phyloP scores from a whole-genome alignment of 371 early-diverging fungal species.

The Apophysomyces elegans region DNA sequence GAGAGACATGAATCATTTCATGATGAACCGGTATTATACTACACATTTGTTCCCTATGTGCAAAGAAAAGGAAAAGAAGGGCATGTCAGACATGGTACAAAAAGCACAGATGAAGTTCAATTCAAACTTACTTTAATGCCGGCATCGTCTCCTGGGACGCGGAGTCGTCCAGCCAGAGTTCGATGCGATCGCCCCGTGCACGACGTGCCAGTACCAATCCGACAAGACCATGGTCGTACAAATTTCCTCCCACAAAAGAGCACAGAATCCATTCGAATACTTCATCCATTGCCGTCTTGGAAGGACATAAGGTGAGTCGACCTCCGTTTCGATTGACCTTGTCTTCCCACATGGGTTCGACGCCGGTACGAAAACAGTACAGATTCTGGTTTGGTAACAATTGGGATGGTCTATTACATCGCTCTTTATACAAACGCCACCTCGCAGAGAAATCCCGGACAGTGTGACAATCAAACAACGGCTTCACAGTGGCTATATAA shows the following conservation, averaged over 20 bases:
- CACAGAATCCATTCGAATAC: constrained; percentile 57
- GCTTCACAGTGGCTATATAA: constrained; percentile 52
- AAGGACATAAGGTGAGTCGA: constrained; percentile 46
- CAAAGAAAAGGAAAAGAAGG: not conserved
- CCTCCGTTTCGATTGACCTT: constrained; percentile 57
- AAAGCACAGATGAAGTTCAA: constrained; percentile 11
- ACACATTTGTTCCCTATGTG: constrained; percentile 31
- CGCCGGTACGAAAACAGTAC: constrained; percentile 58
- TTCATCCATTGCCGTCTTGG: constrained; percentile 41
- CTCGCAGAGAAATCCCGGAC: constrained; percentile 59
- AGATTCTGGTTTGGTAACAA: constrained; percentile 55
- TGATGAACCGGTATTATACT: constrained; percentile 29
- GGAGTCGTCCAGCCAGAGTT: constrained; percentile 54
- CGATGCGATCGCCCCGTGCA: constrained; percentile 60
- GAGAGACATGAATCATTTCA: constrained; percentile 39
- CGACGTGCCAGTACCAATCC: constrained; percentile 51
- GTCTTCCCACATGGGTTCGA: constrained; percentile 69
- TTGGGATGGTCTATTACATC: constrained; percentile 36
- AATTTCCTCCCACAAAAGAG: constrained; percentile 56
- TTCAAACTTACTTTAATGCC: constrained; percentile 34
- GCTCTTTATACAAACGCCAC: constrained; percentile 55
- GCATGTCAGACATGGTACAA: constrained; percentile 26
- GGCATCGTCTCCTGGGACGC: constrained; percentile 23
- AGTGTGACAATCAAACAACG: constrained; percentile 52
- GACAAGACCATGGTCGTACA: constrained; percentile 36